Evolutionary conservation across 495 filamentous ascomycete genomes (phyloP).

Genomic region (Pseudomonodictys pantanalensis): DNA sequence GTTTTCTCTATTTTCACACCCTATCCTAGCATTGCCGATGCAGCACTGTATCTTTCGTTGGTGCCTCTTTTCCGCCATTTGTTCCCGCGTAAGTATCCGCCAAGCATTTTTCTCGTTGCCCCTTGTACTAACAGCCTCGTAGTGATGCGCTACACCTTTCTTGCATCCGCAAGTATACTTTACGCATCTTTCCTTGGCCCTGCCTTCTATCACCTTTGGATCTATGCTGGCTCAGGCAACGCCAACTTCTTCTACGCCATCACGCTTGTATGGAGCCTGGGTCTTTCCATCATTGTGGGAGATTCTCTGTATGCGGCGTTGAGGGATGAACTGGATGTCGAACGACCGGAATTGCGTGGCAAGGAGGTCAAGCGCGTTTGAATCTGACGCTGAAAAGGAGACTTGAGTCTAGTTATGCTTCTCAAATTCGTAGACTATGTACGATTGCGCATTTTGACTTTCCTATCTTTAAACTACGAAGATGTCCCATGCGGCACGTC

Average conservation of each 20-base stretch:
- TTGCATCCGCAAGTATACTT: slow-evolving; percentile 73
- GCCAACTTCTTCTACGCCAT: slow-evolving; percentile 99
- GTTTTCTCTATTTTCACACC: slow-evolving; percentile 93
- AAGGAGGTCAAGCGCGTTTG: slow-evolving; percentile 78
- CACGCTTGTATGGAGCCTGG: slow-evolving; percentile 93
- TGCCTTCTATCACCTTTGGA: slow-evolving; percentile 96
- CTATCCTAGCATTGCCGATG: slow-evolving; percentile 88
- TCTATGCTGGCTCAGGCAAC: slow-evolving; percentile 95
- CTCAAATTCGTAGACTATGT: no score
- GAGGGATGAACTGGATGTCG: slow-evolving; percentile 90
- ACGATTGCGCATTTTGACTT: no score
- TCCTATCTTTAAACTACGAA: no score
- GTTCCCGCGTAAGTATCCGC: slow-evolving; percentile 68
- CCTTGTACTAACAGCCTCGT: slow-evolving; percentile 13
- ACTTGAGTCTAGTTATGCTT: background rate
- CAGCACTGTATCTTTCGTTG: slow-evolving; percentile 75
- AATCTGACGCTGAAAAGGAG: background rate
- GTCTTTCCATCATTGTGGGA: slow-evolving; percentile 72
- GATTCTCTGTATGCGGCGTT: slow-evolving; percentile 85
- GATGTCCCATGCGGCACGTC: no score
- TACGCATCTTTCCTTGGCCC: slow-evolving; percentile 88
- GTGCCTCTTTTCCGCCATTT: slow-evolving; percentile 87
- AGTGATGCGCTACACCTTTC: slow-evolving; percentile 94
- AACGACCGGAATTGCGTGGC: slow-evolving; percentile 83
- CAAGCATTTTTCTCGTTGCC: no score